Conservation (phyloP, 2,329 filamentous ascomycete genomes). For the Cladosporium sp. region DNA sequence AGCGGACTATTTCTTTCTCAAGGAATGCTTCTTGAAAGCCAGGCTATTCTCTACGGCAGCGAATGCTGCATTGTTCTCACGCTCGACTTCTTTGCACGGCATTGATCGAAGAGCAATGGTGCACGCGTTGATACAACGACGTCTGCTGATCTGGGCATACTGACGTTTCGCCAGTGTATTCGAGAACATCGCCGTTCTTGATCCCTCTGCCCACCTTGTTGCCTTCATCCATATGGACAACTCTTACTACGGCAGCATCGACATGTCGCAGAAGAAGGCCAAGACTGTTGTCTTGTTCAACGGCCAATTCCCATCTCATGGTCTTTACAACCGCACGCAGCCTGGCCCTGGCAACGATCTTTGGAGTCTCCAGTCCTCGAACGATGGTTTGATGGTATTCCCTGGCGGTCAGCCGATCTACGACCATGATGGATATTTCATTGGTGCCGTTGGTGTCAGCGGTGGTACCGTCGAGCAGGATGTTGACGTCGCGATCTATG, state of each 20-base stretch:
- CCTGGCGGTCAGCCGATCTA: slow-evolving; percentile 27
- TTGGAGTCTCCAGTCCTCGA: slow-evolving; percentile 25
- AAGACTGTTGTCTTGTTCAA: slow-evolving; percentile 28
- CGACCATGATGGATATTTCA: slow-evolving; percentile 23
- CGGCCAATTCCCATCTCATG: slow-evolving; percentile 24
- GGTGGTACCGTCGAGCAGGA: slow-evolving; percentile 28
- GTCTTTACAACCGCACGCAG: slow-evolving; percentile 22
- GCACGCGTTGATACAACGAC: no score
- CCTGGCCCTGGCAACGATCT: slow-evolving; percentile 20
- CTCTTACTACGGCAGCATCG: slow-evolving; percentile 25
- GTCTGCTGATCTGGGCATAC: neutral
- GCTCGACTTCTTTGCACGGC: no score
- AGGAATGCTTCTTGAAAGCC: no score
- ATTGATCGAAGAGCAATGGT: no score
- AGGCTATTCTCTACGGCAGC: no score
- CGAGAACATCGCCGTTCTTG: slow-evolving; percentile 27
- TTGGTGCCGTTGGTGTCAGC: slow-evolving; percentile 28
- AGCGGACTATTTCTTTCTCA: no score
- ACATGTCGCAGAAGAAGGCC: slow-evolving; percentile 29
- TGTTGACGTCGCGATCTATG: slow-evolving; percentile 17
- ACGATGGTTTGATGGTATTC: slow-evolving; percentile 27
- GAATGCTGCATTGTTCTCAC: no score
- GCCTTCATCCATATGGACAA: slow-evolving; percentile 31
- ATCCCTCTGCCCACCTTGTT: slow-evolving; percentile 26
- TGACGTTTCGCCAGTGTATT: slow-evolving; percentile 13